Conservation (phyloP, 768 basidiomycete genomes). For the Candolleomyces aberdarensis region DNA sequence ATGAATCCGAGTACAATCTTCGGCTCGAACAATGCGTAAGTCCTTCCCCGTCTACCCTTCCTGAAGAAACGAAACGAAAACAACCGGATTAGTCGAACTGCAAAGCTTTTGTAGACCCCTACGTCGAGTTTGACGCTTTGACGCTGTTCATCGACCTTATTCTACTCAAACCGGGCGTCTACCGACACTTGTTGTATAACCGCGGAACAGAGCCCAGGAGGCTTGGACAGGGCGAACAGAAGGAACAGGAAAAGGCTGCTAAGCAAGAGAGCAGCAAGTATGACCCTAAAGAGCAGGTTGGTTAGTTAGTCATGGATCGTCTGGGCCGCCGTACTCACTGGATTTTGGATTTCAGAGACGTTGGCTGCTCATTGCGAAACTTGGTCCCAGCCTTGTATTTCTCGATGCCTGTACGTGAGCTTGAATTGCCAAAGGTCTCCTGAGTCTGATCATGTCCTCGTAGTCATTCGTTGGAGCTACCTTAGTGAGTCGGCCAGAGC, state of each 20-base stretch:
- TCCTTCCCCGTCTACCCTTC: constrained; percentile 13
- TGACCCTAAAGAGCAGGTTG: background rate
- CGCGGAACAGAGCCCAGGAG: constrained; percentile 64
- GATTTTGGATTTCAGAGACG: constrained; percentile 38
- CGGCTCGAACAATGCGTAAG: constrained; percentile 82
- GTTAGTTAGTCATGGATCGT: background rate
- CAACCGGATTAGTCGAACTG: constrained; percentile 47
- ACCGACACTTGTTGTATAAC: constrained; percentile 80
- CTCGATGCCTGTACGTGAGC: constrained; percentile 68
- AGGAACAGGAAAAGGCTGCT: constrained; percentile 9
- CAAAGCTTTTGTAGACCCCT: constrained; percentile 75
- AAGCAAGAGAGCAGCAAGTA: background rate
- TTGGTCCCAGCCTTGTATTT: constrained; percentile 56
- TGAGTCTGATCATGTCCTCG: background rate
- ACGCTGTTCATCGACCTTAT: constrained; percentile 77
- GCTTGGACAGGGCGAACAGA: constrained; percentile 19
- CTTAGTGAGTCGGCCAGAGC: constrained; percentile 39
- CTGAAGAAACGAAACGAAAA: background rate
- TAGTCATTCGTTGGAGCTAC: constrained; percentile 80
- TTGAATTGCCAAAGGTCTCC: constrained; percentile 4
- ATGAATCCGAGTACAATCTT: constrained; percentile 74
- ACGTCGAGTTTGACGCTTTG: constrained; percentile 79
- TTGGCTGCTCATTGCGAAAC: constrained; percentile 55
- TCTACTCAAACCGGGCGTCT: constrained; percentile 77
- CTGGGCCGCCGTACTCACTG: background rate